These are phyloP conservation scores for Ogataea sp. DNA, from an alignment of 805 yeast species.

Conservation along the genomic window DNA sequence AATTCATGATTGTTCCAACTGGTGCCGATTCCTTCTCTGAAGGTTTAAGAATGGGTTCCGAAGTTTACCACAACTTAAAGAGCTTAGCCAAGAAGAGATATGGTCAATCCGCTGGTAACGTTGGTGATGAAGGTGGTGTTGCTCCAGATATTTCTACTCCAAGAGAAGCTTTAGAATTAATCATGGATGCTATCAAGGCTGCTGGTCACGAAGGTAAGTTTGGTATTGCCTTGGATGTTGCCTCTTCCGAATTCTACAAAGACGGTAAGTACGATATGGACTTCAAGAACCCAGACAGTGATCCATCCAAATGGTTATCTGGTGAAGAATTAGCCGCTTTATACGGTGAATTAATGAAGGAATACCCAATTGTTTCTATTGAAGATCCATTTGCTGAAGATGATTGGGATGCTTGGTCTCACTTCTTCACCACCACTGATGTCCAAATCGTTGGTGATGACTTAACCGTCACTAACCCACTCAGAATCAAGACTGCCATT, in stretches of 20 bases:
- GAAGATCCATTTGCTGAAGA: constrained; percentile 99
- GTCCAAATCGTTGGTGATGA: constrained; percentile 97
- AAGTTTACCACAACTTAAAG: constrained; percentile 96
- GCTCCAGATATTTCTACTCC: constrained; percentile 96
- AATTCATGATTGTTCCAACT: constrained; percentile 97
- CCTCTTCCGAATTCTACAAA: constrained; percentile 95
- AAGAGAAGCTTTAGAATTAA: constrained; percentile 94
- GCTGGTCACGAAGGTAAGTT: constrained; percentile 96
- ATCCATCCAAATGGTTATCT: constrained; percentile 82
- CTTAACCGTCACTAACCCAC: constrained; percentile 97
- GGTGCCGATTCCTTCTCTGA: constrained; percentile 87
- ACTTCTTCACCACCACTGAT: constrained; percentile 68
- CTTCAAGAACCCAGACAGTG: constrained; percentile 95
- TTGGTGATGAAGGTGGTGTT: constrained; percentile 99
- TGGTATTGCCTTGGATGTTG: constrained; percentile 90
- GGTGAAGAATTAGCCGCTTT: constrained; percentile 81
- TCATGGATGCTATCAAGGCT: constrained; percentile 76
- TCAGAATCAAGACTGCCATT: constrained; percentile 90
- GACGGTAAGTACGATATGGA: constrained; percentile 97
- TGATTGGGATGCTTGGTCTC: constrained; percentile 98
- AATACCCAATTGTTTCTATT: constrained; percentile 95
- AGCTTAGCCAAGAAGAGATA: constrained; percentile 86
- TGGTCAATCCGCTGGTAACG: constrained; percentile 99
- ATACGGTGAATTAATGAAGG: constrained; percentile 71
- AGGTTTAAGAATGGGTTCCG: constrained; percentile 95